A percentile compares a stretch with the other conserved stretches of the same genome.
These are phyloP conservation scores for Jamesozyma rosinii DNA, from an alignment of 805 yeast genomes.

Conservation along the genomic window DNA sequence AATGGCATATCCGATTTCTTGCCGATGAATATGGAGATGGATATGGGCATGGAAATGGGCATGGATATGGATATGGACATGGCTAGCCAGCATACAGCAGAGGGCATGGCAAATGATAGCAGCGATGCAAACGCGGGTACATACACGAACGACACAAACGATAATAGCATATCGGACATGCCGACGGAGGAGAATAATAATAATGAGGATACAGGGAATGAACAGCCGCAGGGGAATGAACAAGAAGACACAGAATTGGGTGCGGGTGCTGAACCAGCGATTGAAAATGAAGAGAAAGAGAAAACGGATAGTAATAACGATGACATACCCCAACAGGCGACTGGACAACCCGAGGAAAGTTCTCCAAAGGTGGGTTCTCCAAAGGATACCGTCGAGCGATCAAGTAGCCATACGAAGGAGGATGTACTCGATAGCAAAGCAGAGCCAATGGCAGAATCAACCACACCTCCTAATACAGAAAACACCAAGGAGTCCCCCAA, in stretches of 20 bases:
- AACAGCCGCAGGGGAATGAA: no score
- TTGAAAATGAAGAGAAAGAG: slow-evolving; percentile 1
- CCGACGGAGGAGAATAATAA: slow-evolving; percentile 2
- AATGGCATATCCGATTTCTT: neutral
- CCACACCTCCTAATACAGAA: neutral
- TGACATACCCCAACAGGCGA: neutral
- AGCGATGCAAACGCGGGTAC: neutral
- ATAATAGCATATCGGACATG: neutral
- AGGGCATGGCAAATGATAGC: neutral
- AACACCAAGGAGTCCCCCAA: neutral
- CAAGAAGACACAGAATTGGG: slow-evolving; percentile 1
- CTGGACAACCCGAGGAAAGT: no score
- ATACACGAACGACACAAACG: no score
- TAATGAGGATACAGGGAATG: neutral
- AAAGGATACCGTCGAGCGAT: no score
- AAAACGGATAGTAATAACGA: neutral
- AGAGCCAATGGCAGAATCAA: no score
- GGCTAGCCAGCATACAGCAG: neutral
- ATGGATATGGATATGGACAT: neutral
- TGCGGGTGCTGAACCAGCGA: neutral
- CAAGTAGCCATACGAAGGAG: no score
- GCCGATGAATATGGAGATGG: neutral
- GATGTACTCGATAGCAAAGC: no score
- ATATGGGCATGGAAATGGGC: slow-evolving; percentile 1
- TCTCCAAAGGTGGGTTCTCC: no score